Percentiles rank a stretch among this genome's conserved stretches.
Evolutionary conservation across 1,284 basidiomycete species (phyloP).

Genomic region (Ceratobasidium sp.): DNA sequence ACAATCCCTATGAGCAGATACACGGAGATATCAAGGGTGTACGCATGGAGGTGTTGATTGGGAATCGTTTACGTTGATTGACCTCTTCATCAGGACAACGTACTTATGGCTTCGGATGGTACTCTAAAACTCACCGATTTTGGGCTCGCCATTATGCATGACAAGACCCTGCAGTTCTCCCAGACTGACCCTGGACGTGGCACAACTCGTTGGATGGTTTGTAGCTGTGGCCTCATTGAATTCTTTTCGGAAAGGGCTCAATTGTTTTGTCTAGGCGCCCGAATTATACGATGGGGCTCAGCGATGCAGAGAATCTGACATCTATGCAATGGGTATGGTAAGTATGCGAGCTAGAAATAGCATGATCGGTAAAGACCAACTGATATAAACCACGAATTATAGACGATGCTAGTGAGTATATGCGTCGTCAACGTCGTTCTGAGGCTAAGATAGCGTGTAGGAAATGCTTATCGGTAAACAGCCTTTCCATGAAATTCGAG

Average conservation of each 20-base stretch:
- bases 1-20: not conserved
- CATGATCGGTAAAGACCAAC: not conserved
- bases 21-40: conserved; percentile 30
- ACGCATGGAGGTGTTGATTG: not conserved
- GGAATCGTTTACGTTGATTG: no score
- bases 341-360: not conserved
- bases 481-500: conserved; percentile 8
- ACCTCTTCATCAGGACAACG: not conserved
- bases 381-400: not conserved
- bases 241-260: no score
- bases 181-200: not conserved
- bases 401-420: conserved; percentile 16
- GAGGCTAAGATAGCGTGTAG: not conserved
- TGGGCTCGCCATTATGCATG: not conserved
- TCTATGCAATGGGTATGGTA: conserved; percentile 31
- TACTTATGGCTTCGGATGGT: conserved; percentile 10
- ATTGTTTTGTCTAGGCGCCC: not conserved
- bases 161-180: not conserved
- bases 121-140: conserved; percentile 21
- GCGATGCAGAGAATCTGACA: not conserved
- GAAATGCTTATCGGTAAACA: not conserved
- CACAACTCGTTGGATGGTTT: conserved; percentile 15
- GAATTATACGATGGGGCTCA: conserved; percentile 3
- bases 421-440: not conserved
- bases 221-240: not conserved